Evolutionary conservation across 1,139 yeast genomes (phyloP).

Genomic region (Nadsonia commutata): DNA sequence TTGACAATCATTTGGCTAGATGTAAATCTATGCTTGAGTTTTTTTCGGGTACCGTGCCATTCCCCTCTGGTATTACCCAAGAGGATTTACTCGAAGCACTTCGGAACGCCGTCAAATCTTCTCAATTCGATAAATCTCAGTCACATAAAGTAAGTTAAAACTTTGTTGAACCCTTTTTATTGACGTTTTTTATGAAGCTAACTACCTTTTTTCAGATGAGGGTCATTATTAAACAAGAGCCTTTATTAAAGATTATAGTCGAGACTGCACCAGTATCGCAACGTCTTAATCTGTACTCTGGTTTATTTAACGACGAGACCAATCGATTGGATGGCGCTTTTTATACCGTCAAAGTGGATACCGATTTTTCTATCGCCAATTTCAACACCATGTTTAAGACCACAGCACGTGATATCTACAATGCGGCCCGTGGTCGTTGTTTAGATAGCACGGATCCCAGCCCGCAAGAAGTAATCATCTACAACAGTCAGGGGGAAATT

Average conservation of each 20-base stretch:
- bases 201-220: constrained; percentile 25
- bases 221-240: constrained; percentile 26
- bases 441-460: constrained; percentile 24
- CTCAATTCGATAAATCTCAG: constrained; percentile 17
- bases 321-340: constrained; percentile 18
- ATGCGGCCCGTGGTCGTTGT: constrained; percentile 39
- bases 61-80: constrained; percentile 24
- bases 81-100: constrained; percentile 32
- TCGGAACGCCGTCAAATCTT: constrained; percentile 25
- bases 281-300: constrained; percentile 32
- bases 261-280: constrained; percentile 33
- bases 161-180: neutral
- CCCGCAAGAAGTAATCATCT: constrained; percentile 53
- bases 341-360: constrained; percentile 54
- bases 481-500: constrained; percentile 42
- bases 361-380: constrained; percentile 37
- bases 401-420: constrained; percentile 52
- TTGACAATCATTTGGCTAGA: constrained; percentile 50
- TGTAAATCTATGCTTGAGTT: constrained; percentile 37
- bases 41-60: constrained; percentile 33
- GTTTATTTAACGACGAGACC: constrained; percentile 18
- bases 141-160: constrained; percentile 41
- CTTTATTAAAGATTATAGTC: constrained; percentile 21
- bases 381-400: constrained; percentile 87
- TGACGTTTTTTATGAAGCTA: neutral